Evolutionary conservation across 345 rosid species (phyloP), one percentile per base, ranked within the genome.

Genomic region (Citrus reticulata): DNA sequence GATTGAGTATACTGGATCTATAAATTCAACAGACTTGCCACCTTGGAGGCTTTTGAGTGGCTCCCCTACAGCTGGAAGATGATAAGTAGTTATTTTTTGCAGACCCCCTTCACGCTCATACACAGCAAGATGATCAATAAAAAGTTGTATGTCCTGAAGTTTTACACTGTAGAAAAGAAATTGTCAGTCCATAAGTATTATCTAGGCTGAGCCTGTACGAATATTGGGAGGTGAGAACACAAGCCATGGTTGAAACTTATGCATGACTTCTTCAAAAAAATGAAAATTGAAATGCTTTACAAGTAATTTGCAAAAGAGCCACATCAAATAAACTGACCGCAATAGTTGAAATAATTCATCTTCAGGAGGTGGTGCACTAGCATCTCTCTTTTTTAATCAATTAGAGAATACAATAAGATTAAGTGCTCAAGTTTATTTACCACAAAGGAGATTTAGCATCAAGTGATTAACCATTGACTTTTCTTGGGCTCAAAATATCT

Each of bases 51-150:
- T 72, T 80, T 65, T 74, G 14, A 94, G 91, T n/a, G 92, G 92
- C 80, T 94, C 88, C 35, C 86, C 94, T 79, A 85, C 85, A 60
- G 89, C 84, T 39, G 99, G 97, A 77, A 96, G 98, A 77, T 73
- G 81, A 84, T 89, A 88, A 73, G 76, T 77, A n/a, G 87, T 89
- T 79, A 93, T 84, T 81, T 89, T 90, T 59, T 88, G 91, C 37
- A 90, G 87, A 78, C 94, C 97, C 66, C 89, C 82, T 85, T 92
- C 93, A 68, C 99, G 99, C 85, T 90, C 99, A 74, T 84, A 84
- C 19, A 91, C 86, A 76, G 84, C 98, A 3, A 96, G 92, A 84
- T 96, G 93, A 79, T 92, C 90, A 32, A 79, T 86, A 71, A 96
- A 95, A 67, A 94, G 95, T 84, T 86, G 87, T 61, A 89, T 77